Evolutionary conservation across 2,329 filamentous ascomycete species (phyloP).

Genomic region (Didymella lethalis): DNA sequence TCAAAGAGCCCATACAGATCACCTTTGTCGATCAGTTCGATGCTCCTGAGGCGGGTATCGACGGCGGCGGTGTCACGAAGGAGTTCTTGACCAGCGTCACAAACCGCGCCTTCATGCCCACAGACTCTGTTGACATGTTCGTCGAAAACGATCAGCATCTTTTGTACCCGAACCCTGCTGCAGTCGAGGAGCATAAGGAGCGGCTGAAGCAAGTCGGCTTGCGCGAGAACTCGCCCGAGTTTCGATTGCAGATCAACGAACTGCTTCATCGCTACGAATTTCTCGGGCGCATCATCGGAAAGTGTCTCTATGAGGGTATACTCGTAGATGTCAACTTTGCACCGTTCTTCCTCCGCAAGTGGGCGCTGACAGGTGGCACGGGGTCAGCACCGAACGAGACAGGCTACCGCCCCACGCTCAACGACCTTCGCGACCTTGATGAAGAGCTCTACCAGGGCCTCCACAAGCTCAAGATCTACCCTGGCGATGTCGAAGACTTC

Average conservation of each 20-base stretch:
- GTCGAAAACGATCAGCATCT: constrained; percentile 84
- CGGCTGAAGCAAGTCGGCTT: constrained; percentile 62
- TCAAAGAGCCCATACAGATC: constrained; percentile 97
- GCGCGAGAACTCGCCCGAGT: constrained; percentile 63
- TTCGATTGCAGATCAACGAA: constrained; percentile 64
- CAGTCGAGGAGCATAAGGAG: constrained; percentile 73
- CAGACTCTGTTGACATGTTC: constrained; percentile 69
- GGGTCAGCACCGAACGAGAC: constrained; percentile 70
- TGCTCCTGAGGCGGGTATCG: constrained; percentile 87
- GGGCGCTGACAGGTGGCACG: constrained; percentile 77
- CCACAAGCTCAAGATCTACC: constrained; percentile 80
- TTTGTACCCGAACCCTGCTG: constrained; percentile 85
- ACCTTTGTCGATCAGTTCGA: constrained; percentile 94
- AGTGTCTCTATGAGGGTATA: constrained; percentile 97
- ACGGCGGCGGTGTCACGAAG: constrained; percentile 96
- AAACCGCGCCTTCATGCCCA: constrained; percentile 77
- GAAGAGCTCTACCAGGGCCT: constrained; percentile 90
- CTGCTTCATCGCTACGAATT: constrained; percentile 85
- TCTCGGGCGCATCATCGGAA: constrained; percentile 88
- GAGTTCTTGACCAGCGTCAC: constrained; percentile 93
- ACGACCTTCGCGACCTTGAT: constrained; percentile 92
- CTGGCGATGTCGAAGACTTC: constrained; percentile 80
- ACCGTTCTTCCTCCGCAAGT: constrained; percentile 94
- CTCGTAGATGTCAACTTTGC: constrained; percentile 92
- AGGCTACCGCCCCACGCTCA: constrained; percentile 88